A percentile compares a stretch with the other conserved stretches of the same genome.
These are phyloP conservation scores for Plasmodium coatneyi DNA, from an alignment of 169 alveolate species.

Conservation along the genomic window DNA sequence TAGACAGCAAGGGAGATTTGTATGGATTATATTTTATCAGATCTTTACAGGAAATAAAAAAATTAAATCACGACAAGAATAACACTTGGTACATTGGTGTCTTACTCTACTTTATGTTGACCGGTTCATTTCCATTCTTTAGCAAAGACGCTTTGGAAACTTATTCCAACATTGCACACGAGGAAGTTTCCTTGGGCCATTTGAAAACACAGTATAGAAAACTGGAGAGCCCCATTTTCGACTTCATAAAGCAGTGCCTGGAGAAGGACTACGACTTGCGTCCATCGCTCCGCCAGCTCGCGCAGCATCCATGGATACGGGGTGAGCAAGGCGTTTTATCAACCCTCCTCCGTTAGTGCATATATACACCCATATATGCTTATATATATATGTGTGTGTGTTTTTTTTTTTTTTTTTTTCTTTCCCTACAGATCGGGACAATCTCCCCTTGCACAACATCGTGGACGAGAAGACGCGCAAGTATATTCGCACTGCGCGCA, in stretches of 20 bases:
- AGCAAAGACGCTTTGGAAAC: constrained; percentile 19
- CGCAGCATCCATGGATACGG: constrained; percentile 63
- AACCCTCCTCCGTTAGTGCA: not conserved
- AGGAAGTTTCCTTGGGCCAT: constrained; percentile 20
- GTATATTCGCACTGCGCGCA: constrained; percentile 11
- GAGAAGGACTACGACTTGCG: constrained; percentile 49
- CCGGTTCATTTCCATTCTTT: constrained; percentile 54
- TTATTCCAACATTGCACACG: constrained; percentile 9
- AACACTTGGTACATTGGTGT: constrained; percentile 72
- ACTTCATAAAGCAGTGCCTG: constrained; percentile 15
- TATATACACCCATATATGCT: not conserved
- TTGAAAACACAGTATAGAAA: constrained; percentile 16
- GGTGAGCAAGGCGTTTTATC: not conserved
- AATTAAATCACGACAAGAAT: constrained; percentile 37
- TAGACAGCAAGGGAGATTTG: constrained; percentile 63
- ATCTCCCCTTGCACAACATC: constrained; percentile 26
- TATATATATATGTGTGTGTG: not conserved
- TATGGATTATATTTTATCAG: constrained; percentile 67
- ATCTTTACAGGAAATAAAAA: constrained; percentile 67
- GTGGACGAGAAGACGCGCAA: constrained; percentile 22
- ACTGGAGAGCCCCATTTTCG: not conserved
- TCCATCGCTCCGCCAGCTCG: not conserved
- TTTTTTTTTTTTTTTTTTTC: constrained; percentile 8
- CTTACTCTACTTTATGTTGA: constrained; percentile 28
- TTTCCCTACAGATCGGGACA: constrained; percentile 16